Evolutionary conservation across 441 rosid genomes (phyloP).

Genomic region (Populus trichocarpa): DNA sequence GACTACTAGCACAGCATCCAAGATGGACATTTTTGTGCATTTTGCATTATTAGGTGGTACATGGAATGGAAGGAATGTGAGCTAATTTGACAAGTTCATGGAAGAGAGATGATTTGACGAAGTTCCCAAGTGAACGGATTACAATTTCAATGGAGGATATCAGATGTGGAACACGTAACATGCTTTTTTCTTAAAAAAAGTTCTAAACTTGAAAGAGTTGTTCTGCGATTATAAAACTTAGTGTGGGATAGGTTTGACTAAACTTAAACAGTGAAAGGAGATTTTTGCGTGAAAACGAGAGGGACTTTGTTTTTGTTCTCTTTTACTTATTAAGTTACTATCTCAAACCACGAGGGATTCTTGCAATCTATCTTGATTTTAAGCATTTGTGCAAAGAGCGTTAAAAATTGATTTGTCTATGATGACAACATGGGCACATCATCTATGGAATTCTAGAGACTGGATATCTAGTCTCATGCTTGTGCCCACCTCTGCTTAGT

Average conservation of each 20-base stretch:
- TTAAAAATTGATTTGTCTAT: background rate
- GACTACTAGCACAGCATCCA: background rate
- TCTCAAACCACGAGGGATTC: background rate
- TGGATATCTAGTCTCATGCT: background rate
- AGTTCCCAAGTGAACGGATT: background rate
- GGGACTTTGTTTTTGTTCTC: background rate
- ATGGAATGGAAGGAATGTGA: background rate
- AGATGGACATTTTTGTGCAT: background rate
- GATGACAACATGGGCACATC: background rate
- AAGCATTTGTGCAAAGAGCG: background rate
- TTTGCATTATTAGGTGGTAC: background rate
- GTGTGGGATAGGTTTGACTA: background rate
- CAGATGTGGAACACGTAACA: background rate
- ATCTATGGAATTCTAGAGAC: background rate
- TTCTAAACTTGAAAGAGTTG: background rate
- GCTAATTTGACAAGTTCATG: background rate
- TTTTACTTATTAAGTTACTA: background rate
- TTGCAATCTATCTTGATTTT: background rate
- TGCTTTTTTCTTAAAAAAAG: background rate
- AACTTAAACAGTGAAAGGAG: background rate
- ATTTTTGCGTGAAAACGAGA: background rate
- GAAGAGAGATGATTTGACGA: background rate
- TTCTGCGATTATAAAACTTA: background rate
- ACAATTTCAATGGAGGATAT: background rate
- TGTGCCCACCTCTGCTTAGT: background rate